Percentiles rank a stretch among this genome's conserved stretches.
Conservation (phyloP, 352 stramenopile species). For the Globisporangium emineosum region DNA sequence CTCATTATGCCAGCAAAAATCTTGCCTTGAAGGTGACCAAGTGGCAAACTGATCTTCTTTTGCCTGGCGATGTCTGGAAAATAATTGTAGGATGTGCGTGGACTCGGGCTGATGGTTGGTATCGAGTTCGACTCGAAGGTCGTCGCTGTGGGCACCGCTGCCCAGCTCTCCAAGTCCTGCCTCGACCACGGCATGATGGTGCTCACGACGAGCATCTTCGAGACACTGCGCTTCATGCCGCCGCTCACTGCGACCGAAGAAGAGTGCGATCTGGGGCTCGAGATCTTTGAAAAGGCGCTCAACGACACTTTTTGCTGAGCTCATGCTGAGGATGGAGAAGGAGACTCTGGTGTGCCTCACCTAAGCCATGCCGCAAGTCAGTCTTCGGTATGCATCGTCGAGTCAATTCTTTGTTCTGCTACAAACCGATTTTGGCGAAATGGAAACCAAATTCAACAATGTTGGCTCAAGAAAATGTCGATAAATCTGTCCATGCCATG, state of each 20-base stretch:
- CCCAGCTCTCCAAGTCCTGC: slow-evolving; percentile 72
- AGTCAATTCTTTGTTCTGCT: neutral
- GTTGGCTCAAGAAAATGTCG: neutral
- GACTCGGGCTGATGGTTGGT: slow-evolving; percentile 91
- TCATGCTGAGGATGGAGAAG: neutral
- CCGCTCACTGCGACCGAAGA: slow-evolving; percentile 83
- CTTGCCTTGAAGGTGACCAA: too few relatives aligned
- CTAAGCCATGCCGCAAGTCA: neutral
- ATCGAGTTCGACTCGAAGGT: slow-evolving; percentile 85
- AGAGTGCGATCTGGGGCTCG: slow-evolving; percentile 55
- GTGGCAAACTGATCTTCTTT: neutral
- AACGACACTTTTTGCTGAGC: slow-evolving; percentile 9
- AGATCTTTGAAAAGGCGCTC: slow-evolving; percentile 56
- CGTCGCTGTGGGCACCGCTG: slow-evolving; percentile 53
- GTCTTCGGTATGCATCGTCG: too few relatives aligned
- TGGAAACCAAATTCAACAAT: neutral
- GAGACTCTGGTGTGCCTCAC: neutral
- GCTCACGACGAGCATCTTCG: slow-evolving; percentile 87
- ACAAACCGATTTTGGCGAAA: neutral
- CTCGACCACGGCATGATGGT: slow-evolving; percentile 87
- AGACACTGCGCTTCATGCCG: slow-evolving; percentile 92
- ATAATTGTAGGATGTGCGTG: slow-evolving; percentile 73
- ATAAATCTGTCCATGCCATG: neutral
- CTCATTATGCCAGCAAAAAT: neutral
- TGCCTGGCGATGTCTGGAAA: neutral